Base-by-base conservation (phyloP, 805 yeast genomes). In the Komagataella mondaviorum region DNA sequence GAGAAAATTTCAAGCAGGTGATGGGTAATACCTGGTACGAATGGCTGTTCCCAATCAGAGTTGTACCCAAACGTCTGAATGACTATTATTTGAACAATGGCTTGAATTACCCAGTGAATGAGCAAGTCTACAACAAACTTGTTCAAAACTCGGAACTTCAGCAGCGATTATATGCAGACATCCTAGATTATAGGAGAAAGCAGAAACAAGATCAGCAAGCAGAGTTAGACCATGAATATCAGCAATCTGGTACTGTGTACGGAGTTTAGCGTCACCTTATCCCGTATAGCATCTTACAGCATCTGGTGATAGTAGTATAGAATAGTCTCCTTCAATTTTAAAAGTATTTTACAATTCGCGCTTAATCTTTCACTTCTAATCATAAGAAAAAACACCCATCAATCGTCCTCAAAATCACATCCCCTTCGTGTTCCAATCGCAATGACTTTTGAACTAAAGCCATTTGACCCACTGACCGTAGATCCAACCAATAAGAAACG, bases 21-120 rank as follows among this genome's bases (percentile, higher is more conserved):
- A 84, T 91, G 95, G 99, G 99, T 0, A 54, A 63, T 2, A 63
- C 68, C 1, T 73, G 80, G 77, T 48, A 55, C 6, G 80, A 81
- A 54, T 89, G 96, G 96, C 48, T 83, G 6, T 61, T 89, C 1
- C 98, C 98, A 0, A 51, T 63, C 4, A 52, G 48, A 57, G 18
- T 43, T 16, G 46, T 16, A 8, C 23, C 43, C 12, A 12, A 30
- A 20, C 46, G 46, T 12, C 8, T 17, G 18, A 17, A 23, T 16
- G 22, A 30, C 46, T 39, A 18, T 43, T 43, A 46, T 12, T 63
- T 64, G 48, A 64, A 69, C 10, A 61, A 67, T 20, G 90, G 89
- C 0, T 57, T 83, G 22, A 75, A 71, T 56, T 84, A 69, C 56
- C 74, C 70, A 22, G 68, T 75, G 3, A 70, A 77, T 55, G 72